Evolutionary conservation across 192 early-diverging fungal genomes (phyloP).

Genomic region (Coemansia sp.): DNA sequence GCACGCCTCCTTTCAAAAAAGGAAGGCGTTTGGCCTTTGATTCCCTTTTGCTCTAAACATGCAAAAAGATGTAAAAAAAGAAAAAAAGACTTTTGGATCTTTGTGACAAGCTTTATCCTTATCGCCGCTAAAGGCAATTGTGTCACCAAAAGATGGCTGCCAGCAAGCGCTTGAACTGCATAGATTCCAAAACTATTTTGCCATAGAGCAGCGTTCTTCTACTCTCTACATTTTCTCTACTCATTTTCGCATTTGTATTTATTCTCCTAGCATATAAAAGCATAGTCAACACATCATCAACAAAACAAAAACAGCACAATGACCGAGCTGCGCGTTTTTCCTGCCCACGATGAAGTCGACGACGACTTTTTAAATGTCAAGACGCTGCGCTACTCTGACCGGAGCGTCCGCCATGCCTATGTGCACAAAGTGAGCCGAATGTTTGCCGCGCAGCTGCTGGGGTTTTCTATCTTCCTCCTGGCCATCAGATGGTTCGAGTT

Average conservation of each 20-base stretch:
- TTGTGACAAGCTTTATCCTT: not conserved
- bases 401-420: slow-evolving; percentile 1
- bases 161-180: not conserved
- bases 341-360: not conserved
- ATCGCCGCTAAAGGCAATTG: not conserved
- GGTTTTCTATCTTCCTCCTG: slow-evolving; percentile 3
- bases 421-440: not conserved
- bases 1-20: not conserved
- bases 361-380: slow-evolving; percentile 5
- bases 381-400: not conserved
- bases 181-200: no score
- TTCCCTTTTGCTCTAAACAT: not conserved
- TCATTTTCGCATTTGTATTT: not conserved
- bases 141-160: not conserved
- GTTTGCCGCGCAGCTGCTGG: slow-evolving; percentile 5
- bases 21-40: not conserved
- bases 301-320: not conserved
- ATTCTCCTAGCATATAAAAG: not conserved
- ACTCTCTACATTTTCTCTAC: not conserved
- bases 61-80: not conserved
- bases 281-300: not conserved
- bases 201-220: no score
- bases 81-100: no score
- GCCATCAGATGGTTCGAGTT: slow-evolving; percentile 5
- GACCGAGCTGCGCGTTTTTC: not conserved